phyloP scores from a whole-genome alignment of 441 rosid genomes.

The Iberis amara region DNA sequence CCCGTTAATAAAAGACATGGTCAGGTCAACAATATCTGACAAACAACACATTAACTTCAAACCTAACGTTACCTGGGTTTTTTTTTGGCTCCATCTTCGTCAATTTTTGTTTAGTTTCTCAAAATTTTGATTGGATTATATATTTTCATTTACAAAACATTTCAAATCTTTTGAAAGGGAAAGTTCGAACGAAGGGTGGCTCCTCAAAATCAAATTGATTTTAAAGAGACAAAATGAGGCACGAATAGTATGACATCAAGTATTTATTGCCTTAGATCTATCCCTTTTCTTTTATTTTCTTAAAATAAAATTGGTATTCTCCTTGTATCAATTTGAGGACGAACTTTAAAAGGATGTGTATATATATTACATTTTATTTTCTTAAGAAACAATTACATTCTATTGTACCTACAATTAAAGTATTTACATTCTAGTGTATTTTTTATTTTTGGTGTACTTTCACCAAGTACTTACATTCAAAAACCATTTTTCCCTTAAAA shows the following conservation, averaged over 20 bases:
- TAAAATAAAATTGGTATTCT: background rate
- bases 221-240: conserved; percentile 34
- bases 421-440: too few species aligned
- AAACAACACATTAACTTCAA: conserved; percentile 35
- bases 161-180: conserved; percentile 28
- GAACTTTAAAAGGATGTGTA: background rate
- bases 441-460: too few species aligned
- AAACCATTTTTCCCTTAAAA: too few species aligned
- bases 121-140: conserved; percentile 15
- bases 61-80: conserved; percentile 41
- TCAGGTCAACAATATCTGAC: conserved; percentile 32
- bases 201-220: conserved; percentile 27
- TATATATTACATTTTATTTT: background rate
- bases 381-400: background rate
- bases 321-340: conserved; percentile 4
- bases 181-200: conserved; percentile 28
- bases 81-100: conserved; percentile 32
- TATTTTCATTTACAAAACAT: background rate
- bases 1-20: conserved; percentile 30
- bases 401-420: too few species aligned
- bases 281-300: conserved; percentile 16
- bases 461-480: too few species aligned
- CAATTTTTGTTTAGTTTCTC: conserved; percentile 20
- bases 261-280: conserved; percentile 28
- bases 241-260: conserved; percentile 27